Conservation (phyloP, 805 yeast genomes). For the Candida alai region DNA sequence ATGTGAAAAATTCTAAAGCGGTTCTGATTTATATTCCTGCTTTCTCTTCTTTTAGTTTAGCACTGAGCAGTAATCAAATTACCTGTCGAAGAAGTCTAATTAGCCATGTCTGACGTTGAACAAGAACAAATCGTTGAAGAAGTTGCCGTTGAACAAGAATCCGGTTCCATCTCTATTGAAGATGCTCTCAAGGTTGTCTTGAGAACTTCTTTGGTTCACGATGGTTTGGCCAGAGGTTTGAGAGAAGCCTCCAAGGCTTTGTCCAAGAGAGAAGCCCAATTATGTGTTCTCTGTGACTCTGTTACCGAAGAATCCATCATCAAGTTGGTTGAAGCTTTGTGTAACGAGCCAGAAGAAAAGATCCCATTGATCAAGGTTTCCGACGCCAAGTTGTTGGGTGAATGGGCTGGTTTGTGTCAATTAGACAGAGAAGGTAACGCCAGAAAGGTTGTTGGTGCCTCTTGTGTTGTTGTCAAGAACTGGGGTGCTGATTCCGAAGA, state of each 20-base stretch:
- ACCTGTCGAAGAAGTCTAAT: slow-evolving; percentile 71
- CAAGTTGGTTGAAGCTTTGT: slow-evolving; percentile 98
- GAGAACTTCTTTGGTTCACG: slow-evolving; percentile 96
- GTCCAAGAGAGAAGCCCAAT: slow-evolving; percentile 95
- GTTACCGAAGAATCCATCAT: slow-evolving; percentile 96
- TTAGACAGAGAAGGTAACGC: slow-evolving; percentile 99
- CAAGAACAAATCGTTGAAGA: slow-evolving; percentile 78
- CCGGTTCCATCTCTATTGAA: slow-evolving; percentile 92
- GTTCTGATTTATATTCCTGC: slow-evolving; percentile 6
- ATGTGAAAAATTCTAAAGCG: neutral
- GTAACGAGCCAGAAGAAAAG: slow-evolving; percentile 95
- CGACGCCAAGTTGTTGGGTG: slow-evolving; percentile 99
- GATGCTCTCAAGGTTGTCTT: slow-evolving; percentile 97
- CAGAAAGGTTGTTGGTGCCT: slow-evolving; percentile 99
- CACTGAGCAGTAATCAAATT: slow-evolving; percentile 52
- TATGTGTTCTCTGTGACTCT: slow-evolving; percentile 95
- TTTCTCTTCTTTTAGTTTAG: slow-evolving; percentile 15
- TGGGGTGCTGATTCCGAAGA: slow-evolving; percentile 99
- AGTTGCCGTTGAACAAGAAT: slow-evolving; percentile 80
- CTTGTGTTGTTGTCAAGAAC: slow-evolving; percentile 98
- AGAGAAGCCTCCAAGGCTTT: slow-evolving; percentile 99
- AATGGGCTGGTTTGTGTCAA: slow-evolving; percentile 99
- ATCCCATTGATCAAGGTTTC: slow-evolving; percentile 98
- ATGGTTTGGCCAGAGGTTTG: slow-evolving; percentile 99
- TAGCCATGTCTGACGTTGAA: slow-evolving; percentile 90